Conservation (phyloP, 2,329 filamentous ascomycete genomes). For the Cladorrhinum sp. region DNA sequence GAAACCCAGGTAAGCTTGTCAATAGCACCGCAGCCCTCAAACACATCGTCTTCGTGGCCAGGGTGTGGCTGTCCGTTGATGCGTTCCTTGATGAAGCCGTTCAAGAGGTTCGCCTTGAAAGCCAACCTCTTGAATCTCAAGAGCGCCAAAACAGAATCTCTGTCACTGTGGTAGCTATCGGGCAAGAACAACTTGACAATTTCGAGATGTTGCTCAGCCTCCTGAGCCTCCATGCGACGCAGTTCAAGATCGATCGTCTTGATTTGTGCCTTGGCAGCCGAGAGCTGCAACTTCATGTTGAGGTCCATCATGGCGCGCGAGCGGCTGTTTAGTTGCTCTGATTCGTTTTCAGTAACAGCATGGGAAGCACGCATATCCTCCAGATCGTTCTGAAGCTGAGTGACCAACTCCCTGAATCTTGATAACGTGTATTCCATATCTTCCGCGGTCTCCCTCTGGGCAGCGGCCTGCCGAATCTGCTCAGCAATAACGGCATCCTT, state of each 20-base stretch:
- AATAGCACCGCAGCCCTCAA: constrained; percentile 75
- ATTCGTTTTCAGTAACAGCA: constrained; percentile 87
- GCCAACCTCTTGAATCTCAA: constrained; percentile 82
- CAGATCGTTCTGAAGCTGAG: constrained; percentile 78
- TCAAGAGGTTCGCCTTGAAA: constrained; percentile 82
- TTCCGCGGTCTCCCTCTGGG: constrained; percentile 77
- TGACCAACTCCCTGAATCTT: constrained; percentile 85
- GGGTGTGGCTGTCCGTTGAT: constrained; percentile 65
- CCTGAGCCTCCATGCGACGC: constrained; percentile 79
- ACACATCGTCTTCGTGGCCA: constrained; percentile 72
- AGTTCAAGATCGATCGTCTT: constrained; percentile 94
- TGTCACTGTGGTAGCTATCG: constrained; percentile 75
- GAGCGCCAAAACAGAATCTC: constrained; percentile 83
- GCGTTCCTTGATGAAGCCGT: constrained; percentile 74
- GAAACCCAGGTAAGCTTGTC: constrained; percentile 84
- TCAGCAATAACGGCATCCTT: constrained; percentile 83
- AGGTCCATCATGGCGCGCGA: constrained; percentile 95
- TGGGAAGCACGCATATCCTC: constrained; percentile 91
- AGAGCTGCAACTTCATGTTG: constrained; percentile 89
- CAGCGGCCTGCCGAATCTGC: constrained; percentile 66
- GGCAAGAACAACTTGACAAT: constrained; percentile 89
- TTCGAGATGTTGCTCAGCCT: constrained; percentile 81
- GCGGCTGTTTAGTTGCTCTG: constrained; percentile 81
- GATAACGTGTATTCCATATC: constrained; percentile 89
- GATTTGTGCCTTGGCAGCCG: constrained; percentile 84